Evolutionary conservation across 495 filamentous ascomycete species (phyloP), one percentile per base, ranked within the genome.

Genomic region (Daldinia vernicosa): DNA sequence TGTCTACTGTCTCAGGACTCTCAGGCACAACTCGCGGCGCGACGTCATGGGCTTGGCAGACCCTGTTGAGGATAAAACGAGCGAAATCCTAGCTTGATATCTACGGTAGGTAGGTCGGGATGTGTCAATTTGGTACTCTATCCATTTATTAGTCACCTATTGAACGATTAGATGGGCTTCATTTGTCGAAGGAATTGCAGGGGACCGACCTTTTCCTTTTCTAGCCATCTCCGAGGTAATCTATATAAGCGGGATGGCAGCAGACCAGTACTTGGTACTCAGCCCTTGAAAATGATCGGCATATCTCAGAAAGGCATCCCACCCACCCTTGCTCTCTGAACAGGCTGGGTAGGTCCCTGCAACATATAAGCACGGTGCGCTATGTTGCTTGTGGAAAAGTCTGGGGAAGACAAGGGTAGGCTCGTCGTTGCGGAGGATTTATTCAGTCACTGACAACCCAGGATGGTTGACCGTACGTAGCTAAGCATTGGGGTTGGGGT

Each of bases 301-400:
- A 69, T 73, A 64, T 68, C 70, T 72, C 24, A 72, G 60, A 72
- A 72, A 68, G 70, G 70, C 56, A 72, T 72, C 70, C 70, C 70
- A 72, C 60, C 61, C 61, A 57, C 59, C 50, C 60, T 40, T 45
- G 43, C 60, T 50, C 52, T 43, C 43, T 62, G 33, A 4, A 35
- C 33, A 35, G 33, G 33, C 33, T 35, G 26, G 64, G 52, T 28
- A 45, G 9, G 19, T 39, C 64, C 70, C 55, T 67, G 69, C 37
- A 56, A 72, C 54, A 61, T 54, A 50, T 19, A 35, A 66, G 61
- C 61, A 69, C 65, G 70, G 70, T 58, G 66, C 66, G 62, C 65
- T 24, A 66, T 63, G 58, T 15, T 66, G 70, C 70, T 63, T 39
- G 65, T 47, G 28, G 66, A 24, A 69, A 65, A 73, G 52, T 69